Evolutionary conservation across 345 rosid species (phyloP), one percentile per base, ranked within the genome.

Genomic region (Eucalyptus erythrocorys): DNA sequence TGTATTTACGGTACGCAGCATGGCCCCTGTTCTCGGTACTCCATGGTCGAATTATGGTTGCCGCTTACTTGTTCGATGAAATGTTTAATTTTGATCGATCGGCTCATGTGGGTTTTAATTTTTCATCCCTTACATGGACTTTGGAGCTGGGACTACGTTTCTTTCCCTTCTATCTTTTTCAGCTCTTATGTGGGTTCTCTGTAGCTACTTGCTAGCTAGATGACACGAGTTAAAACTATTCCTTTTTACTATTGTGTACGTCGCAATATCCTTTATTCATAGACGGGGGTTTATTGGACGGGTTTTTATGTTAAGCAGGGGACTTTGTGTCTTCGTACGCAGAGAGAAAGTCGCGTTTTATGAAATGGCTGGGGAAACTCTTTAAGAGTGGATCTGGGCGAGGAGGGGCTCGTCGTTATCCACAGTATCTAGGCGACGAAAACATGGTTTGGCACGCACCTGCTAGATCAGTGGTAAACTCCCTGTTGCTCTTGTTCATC

Each of bases 311-410:
- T 89, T 91, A 88, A 92, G 92, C 94, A 97, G 99, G 98, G 92
- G 97, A 95, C 90, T 92, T 90, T 94, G 94, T 93, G 89, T 94
- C 96, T 88, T 92, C 97, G 24, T 89, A 92, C 91, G 92, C 95
- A 93, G 96, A 96, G 93, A 95, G 93, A 90, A 96, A 95, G 92
- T 96, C 98, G 61, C 92, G 97, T 89, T 92, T 98, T 86, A 93
- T 96, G 97, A 97, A 95, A 94, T 98, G 99, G 99, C 93, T 98
- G 85, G 90, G 98, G 87, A 98, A 95, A 91, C 93, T 98, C 86
- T 98, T 98, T 84, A 98, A 95, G 90, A 90, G 91, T 85, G 93
- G 96, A 53, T 89, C 94, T 48, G 92, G 87, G 90, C 92, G 95
- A 47, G 91, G 94, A 19, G 90, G 93, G 37, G 90, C 91, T 50